These are phyloP conservation scores for Suillus spraguei DNA, from an alignment of 768 basidiomycete genomes.

Conservation along the genomic window DNA sequence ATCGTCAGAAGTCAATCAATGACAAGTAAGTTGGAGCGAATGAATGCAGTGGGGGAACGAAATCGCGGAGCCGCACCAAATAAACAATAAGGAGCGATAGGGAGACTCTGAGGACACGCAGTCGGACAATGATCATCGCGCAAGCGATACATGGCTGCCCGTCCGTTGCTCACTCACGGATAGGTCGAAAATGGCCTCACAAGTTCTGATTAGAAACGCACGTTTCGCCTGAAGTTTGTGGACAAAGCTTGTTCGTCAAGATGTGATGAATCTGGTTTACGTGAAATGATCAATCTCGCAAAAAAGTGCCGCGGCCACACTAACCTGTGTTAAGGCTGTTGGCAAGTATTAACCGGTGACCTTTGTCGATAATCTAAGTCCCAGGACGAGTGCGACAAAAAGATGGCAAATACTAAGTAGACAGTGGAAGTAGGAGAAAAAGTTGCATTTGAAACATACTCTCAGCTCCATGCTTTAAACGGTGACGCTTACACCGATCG, in stretches of 20 bases:
- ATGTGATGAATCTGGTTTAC: slow-evolving; percentile 10
- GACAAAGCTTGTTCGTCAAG: slow-evolving; percentile 11
- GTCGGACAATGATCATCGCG: slow-evolving; percentile 1
- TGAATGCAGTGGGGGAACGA: slow-evolving; percentile 32
- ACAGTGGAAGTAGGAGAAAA: slow-evolving; percentile 5
- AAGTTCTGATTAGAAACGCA: slow-evolving; percentile 7
- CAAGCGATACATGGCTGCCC: not conserved
- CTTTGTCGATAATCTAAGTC: not conserved
- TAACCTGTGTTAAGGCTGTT: not conserved
- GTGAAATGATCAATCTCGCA: slow-evolving; percentile 11
- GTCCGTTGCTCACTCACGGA: slow-evolving; percentile 2
- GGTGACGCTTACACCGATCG: slow-evolving; percentile 18
- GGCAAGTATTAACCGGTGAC: not conserved
- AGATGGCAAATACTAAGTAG: slow-evolving; percentile 1
- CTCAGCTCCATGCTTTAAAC: slow-evolving; percentile 9
- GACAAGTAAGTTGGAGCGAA: slow-evolving; percentile 32
- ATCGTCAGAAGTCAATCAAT: slow-evolving; percentile 37
- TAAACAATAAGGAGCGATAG: slow-evolving; percentile 1
- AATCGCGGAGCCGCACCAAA: slow-evolving; percentile 28
- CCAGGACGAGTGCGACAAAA: not conserved
- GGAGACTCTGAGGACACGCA: not conserved
- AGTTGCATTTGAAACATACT: slow-evolving; percentile 9
- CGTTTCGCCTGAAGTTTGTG: slow-evolving; percentile 1
- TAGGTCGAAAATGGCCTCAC: slow-evolving; percentile 9
- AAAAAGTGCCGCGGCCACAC: slow-evolving; percentile 1